Evolutionary conservation across 768 basidiomycete genomes (phyloP).

Genomic region (Cystobasidium ongulense): DNA sequence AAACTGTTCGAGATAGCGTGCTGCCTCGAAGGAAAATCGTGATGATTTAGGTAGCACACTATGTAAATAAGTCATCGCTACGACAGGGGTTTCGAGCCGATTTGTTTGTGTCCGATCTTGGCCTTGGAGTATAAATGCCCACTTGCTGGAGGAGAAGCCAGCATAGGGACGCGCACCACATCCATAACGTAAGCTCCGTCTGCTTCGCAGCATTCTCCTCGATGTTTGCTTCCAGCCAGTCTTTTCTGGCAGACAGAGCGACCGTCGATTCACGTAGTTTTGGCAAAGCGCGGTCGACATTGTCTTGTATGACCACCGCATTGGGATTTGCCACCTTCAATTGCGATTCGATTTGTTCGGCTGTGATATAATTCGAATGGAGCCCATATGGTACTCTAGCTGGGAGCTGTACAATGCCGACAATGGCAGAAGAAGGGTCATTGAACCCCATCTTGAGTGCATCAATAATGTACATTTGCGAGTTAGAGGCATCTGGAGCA

Average conservation of each 20-base stretch:
- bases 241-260: background rate
- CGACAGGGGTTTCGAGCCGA: no score
- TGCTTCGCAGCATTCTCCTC: background rate
- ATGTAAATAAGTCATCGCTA: no score
- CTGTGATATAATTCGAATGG: constrained; percentile 41
- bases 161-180: background rate
- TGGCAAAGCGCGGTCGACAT: background rate
- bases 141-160: background rate
- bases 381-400: constrained; percentile 42
- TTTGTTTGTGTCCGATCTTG: no score
- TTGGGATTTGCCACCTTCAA: background rate
- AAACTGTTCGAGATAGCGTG: no score
- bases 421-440: constrained; percentile 43
- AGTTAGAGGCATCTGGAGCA: constrained; percentile 42
- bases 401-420: background rate
- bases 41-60: no score
- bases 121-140: no score
- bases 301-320: constrained; percentile 9
- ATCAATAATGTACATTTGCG: constrained; percentile 48
- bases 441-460: constrained; percentile 44
- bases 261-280: background rate
- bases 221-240: background rate
- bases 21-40: no score
- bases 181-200: background rate
- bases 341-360: constrained; percentile 35